A percentile compares a stretch with the other conserved stretches of the same genome.
phyloP scores from a whole-genome alignment of 1,284 basidiomycete species.

The Ustilago loliicola region DNA sequence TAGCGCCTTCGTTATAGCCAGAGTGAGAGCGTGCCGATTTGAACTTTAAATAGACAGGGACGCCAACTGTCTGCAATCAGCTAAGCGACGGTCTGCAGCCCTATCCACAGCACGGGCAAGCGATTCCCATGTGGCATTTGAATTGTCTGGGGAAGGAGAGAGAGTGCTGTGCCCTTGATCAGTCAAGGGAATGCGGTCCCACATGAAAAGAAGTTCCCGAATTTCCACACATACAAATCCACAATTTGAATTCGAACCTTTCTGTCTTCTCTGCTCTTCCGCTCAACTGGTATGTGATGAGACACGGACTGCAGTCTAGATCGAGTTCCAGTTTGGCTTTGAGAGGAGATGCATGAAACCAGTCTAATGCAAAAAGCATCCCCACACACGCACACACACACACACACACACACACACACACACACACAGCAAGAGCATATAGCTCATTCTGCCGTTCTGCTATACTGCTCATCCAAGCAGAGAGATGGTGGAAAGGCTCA shows the following conservation, averaged over 20 bases:
- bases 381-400: not conserved
- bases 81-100: not conserved
- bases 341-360: not conserved
- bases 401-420: not conserved
- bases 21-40: no score
- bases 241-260: not conserved
- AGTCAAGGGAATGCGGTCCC: not conserved
- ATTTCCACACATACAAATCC: not conserved
- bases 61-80: not conserved
- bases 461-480: not conserved
- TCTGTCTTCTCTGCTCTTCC: not conserved
- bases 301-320: slow-evolving; percentile 2
- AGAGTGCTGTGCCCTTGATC: no score
- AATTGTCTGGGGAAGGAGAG: not conserved
- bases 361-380: not conserved
- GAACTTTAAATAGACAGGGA: no score
- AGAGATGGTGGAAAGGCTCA: not conserved
- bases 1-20: no score
- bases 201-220: slow-evolving; percentile 4
- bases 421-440: no score
- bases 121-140: not conserved
- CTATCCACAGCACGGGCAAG: no score
- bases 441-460: no score
- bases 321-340: not conserved
- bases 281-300: not conserved